phyloP scores from a whole-genome alignment of 208 protist genomes.

The Acanthamoeba healyi region DNA sequence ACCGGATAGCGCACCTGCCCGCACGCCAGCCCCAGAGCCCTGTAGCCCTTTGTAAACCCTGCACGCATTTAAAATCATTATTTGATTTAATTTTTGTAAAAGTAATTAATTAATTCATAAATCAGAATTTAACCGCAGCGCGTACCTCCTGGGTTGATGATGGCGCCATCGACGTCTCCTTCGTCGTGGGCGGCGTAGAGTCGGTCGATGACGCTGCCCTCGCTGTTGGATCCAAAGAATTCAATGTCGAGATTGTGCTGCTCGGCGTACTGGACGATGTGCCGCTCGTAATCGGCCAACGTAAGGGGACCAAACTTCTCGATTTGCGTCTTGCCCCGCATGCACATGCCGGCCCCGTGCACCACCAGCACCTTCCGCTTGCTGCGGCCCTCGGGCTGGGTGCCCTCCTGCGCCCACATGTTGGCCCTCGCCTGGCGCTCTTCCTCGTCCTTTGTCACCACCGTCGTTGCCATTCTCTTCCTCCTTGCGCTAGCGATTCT shows the following conservation, averaged over 20 bases:
- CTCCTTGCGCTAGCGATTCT: background rate
- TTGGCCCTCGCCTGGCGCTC: background rate
- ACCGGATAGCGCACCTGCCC: conserved; percentile 28
- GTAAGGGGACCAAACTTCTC: conserved; percentile 46
- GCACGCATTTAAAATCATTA: background rate
- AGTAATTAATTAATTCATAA: background rate
- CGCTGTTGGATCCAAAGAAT: conserved; percentile 45
- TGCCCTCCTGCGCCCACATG: conserved; percentile 3
- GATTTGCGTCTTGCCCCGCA: conserved; percentile 35
- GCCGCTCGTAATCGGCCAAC: conserved; percentile 49
- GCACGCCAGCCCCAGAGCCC: conserved; percentile 1
- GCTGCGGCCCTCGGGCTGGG: conserved; percentile 26
- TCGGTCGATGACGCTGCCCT: conserved; percentile 31
- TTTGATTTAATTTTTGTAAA: background rate
- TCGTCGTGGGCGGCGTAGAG: conserved; percentile 49
- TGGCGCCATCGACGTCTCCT: conserved; percentile 26
- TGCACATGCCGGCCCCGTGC: conserved; percentile 14
- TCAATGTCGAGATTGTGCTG: conserved; percentile 16
- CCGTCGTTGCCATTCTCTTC: background rate
- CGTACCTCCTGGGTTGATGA: conserved; percentile 47
- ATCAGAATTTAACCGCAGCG: background rate
- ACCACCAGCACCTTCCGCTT: conserved; percentile 50
- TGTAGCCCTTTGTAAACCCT: conserved; percentile 46
- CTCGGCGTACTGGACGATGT: conserved; percentile 23
- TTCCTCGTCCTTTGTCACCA: background rate